Base-by-base conservation (phyloP, 2,329 filamentous ascomycete species). In the Alternaria novae-zelandiae region DNA sequence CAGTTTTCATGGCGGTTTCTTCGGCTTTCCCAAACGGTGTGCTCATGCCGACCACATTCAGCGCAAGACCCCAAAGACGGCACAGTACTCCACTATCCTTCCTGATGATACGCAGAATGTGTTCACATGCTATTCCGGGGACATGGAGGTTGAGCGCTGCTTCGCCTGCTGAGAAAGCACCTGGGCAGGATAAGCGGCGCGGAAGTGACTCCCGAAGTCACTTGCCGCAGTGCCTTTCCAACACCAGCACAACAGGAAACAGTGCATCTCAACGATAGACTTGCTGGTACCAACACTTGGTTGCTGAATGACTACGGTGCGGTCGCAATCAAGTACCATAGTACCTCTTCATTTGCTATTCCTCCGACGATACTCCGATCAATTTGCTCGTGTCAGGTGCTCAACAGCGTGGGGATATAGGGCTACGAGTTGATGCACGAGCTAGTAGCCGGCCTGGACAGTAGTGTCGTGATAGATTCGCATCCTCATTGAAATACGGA, bases 281-380 rank as follows among this genome's bases (percentile, higher is more conserved):
- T 36, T 26, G 26, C 44, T 55, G n/a, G 17, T 26, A 60, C 43
- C 28, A 32, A 9, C 21, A 17, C 21, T 26, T 62, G 59, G 46
- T 45, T 55, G 43, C 47, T 47, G 61, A 32, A 55, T 54, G 51
- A 50, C 21, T 57, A 60, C 17, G 15, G 64, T 66, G 63, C 61
- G 59, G 59, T 61, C 54, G 59, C 59, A 55, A 58, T 67, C 64
- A 58, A 58, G 63, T 54, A 64, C 58, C 61, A 56, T 64, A 64
- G 58, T 63, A 51, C 59, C 41, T 44, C 36, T 59, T 66, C 54
- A 67, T 66, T 53, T 67, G 60, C 23, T 54, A 46, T 45, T 45
- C 41, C n/a, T 59, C 47, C 55, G 49, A 49, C 54, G 54, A 63
- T 57, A 58, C 61, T 59, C 59, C 60, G 57, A 59, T 59, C 59